Conservation (phyloP, 768 basidiomycete genomes). For the Lentinus tigrinus region DNA sequence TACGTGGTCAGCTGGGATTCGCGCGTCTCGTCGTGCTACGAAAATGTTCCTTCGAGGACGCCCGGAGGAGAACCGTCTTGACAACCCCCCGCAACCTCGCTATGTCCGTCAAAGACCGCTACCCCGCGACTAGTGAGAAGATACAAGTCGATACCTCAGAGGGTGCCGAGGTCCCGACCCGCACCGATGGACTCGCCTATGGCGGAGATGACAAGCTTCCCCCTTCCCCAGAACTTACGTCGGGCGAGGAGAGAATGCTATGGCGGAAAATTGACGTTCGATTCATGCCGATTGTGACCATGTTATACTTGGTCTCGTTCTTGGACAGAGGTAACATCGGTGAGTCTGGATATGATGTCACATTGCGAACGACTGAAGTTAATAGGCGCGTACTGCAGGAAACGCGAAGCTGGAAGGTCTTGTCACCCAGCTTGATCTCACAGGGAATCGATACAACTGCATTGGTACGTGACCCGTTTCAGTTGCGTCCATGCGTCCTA, state of each 20-base stretch:
- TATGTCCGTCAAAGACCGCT: too few relatives aligned
- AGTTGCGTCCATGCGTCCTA: background rate
- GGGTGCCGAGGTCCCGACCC: too few relatives aligned
- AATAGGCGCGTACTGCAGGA: slow-evolving; percentile 44
- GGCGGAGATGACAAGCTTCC: slow-evolving; percentile 21
- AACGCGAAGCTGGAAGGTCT: slow-evolving; percentile 44
- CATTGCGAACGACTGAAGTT: slow-evolving; percentile 60
- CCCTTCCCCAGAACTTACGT: slow-evolving; percentile 45
- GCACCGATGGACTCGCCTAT: background rate
- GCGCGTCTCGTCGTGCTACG: too few relatives aligned
- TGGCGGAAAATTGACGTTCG: slow-evolving; percentile 30
- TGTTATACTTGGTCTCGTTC: slow-evolving; percentile 30
- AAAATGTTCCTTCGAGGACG: too few relatives aligned
- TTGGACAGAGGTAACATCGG: slow-evolving; percentile 29
- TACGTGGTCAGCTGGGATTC: too few relatives aligned
- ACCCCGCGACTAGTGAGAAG: too few relatives aligned
- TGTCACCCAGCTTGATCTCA: slow-evolving; percentile 50
- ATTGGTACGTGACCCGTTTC: slow-evolving; percentile 41
- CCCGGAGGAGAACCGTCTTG: too few relatives aligned
- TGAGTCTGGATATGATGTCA: slow-evolving; percentile 27
- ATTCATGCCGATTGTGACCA: slow-evolving; percentile 28
- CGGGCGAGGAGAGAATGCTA: slow-evolving; percentile 36
- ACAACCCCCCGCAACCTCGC: too few relatives aligned
- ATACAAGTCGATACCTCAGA: too few relatives aligned
- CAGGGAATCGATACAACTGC: slow-evolving; percentile 65